phyloP scores from a whole-genome alignment of 805 yeast species.

The Metschnikowia kunwiensis region DNA sequence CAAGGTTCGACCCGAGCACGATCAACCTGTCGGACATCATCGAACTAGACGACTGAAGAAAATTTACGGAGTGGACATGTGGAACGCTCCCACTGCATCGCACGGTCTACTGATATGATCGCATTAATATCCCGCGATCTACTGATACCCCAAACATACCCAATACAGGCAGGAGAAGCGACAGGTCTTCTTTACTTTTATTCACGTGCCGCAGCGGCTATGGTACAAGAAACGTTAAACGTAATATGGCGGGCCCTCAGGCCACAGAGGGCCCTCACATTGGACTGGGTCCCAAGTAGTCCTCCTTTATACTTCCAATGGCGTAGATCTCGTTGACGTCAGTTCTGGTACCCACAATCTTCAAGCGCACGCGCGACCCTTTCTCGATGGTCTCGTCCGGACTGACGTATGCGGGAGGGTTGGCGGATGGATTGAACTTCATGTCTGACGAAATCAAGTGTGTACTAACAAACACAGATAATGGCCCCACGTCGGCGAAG shows the following conservation, averaged over 20 bases:
- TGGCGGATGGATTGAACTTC: conserved; percentile 90
- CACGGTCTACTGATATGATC: background rate
- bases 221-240: conserved; percentile 11
- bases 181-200: background rate
- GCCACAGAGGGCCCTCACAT: conserved; percentile 20
- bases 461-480: conserved; percentile 90
- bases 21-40: conserved; percentile 15
- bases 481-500: conserved; percentile 97
- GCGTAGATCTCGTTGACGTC: conserved; percentile 97
- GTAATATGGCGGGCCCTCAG: background rate
- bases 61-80: no score
- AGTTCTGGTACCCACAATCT: conserved; percentile 95
- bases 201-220: conserved; percentile 8
- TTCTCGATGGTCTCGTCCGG: conserved; percentile 94
- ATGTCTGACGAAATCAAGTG: conserved; percentile 93
- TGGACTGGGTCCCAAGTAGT: conserved; percentile 82
- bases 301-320: conserved; percentile 97
- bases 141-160: background rate
- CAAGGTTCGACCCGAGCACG: conserved; percentile 14
- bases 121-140: background rate
- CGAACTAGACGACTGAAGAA: conserved; percentile 18
- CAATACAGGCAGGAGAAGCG: background rate
- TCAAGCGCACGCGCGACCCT: conserved; percentile 89
- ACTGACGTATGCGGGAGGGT: conserved; percentile 96
- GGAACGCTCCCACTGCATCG: no score